These are phyloP conservation scores for Ustilago bromivora DNA, from an alignment of 1,284 basidiomycete species.

Conservation along the genomic window DNA sequence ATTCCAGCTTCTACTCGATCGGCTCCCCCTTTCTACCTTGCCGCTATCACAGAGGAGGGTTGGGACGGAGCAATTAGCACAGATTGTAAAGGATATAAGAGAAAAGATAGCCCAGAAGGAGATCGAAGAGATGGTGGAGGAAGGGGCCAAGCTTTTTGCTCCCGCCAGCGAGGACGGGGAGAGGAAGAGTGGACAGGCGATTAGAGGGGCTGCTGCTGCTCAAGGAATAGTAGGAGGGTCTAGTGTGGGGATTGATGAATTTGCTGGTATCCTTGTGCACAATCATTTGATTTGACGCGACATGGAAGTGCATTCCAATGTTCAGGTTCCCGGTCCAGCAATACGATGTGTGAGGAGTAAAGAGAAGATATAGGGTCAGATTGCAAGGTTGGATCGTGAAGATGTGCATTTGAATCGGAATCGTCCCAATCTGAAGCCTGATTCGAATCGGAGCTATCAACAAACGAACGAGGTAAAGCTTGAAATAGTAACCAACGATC, in stretches of 20 bases:
- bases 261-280: conserved; percentile 41
- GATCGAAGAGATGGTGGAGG: conserved; percentile 51
- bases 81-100: conserved; percentile 19
- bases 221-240: conserved; percentile 15
- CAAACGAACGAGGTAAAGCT: too few species aligned
- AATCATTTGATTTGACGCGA: conserved; percentile 28
- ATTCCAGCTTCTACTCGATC: conserved; percentile 30
- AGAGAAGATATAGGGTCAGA: not conserved
- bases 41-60: conserved; percentile 22
- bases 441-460: too few species aligned
- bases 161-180: conserved; percentile 22
- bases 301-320: not conserved
- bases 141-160: conserved; percentile 45
- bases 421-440: not conserved
- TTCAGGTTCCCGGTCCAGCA: not conserved
- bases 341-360: not conserved
- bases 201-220: conserved; percentile 29
- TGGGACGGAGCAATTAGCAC: conserved; percentile 16
- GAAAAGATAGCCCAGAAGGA: conserved; percentile 48
- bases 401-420: conserved; percentile 3
- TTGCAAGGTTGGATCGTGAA: not conserved
- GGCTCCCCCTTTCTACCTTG: conserved; percentile 22
- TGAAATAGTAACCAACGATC: too few species aligned
- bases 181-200: conserved; percentile 26
- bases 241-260: conserved; percentile 47